A percentile compares a stretch with the other conserved stretches of the same genome.
Conservation (phyloP, 2,329 filamentous ascomycete genomes). For the Pyrenophora seminiperda region DNA sequence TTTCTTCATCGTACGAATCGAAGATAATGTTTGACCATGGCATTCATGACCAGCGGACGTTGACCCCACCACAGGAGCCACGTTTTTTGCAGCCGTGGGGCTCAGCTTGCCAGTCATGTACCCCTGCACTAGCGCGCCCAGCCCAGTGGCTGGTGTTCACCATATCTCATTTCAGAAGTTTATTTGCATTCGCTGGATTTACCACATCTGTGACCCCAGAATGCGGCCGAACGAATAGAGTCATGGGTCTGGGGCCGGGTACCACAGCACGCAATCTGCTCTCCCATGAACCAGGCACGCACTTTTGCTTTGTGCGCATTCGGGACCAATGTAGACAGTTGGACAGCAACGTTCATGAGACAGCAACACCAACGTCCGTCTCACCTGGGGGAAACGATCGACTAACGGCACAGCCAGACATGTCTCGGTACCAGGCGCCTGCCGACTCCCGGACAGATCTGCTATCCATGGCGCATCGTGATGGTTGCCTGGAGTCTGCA, state of each 20-base stretch:
- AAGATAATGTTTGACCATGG: not conserved
- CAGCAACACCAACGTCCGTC: constrained; percentile 5
- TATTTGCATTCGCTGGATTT: constrained; percentile 11
- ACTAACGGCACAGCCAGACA: not conserved
- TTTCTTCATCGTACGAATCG: not conserved
- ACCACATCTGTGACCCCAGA: constrained; percentile 8
- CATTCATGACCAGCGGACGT: not conserved
- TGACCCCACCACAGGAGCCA: not conserved
- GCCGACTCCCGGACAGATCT: not conserved
- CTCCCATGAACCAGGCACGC: constrained; percentile 1
- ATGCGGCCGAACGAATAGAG: constrained; percentile 6
- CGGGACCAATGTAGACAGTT: not conserved
- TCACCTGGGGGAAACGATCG: constrained; percentile 1
- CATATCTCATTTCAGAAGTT: constrained; percentile 6
- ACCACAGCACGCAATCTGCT: constrained; percentile 7
- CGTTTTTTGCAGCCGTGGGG: constrained; percentile 1
- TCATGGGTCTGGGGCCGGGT: constrained; percentile 4
- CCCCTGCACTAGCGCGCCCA: constrained; percentile 19
- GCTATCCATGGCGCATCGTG: not conserved
- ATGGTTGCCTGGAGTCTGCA: not conserved
- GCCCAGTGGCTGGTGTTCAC: constrained; percentile 7
- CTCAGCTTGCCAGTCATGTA: constrained; percentile 22
- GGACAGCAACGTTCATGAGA: constrained; percentile 9
- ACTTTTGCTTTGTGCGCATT: constrained; percentile 5
- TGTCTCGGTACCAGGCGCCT: not conserved